phyloP scores from a whole-genome alignment of 2,329 filamentous ascomycete species.

The Talaromyces sp. region DNA sequence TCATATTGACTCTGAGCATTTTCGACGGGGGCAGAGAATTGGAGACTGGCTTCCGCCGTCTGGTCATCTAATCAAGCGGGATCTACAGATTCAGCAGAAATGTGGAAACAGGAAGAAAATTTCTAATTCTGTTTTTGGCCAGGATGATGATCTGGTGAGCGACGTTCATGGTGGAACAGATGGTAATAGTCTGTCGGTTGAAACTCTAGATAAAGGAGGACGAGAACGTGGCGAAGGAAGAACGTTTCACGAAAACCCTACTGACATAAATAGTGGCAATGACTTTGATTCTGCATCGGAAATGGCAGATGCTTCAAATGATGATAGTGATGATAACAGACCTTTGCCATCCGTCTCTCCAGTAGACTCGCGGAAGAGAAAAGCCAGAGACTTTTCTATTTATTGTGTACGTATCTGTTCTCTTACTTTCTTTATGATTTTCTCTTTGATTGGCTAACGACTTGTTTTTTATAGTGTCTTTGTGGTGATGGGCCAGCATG shows the following conservation, averaged over 20 bases:
- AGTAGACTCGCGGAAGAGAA: neutral
- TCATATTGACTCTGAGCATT: constrained; percentile 63
- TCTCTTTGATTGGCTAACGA: neutral
- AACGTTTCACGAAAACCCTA: neutral
- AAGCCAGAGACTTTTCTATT: neutral
- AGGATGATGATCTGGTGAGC: neutral
- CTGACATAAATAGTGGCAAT: neutral
- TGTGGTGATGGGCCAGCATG: neutral
- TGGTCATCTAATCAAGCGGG: constrained; percentile 18
- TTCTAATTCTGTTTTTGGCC: neutral
- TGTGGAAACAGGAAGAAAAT: neutral
- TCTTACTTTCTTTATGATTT: neutral
- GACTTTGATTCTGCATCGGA: neutral
- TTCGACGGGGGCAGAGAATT: constrained; percentile 30
- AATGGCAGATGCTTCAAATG: neutral
- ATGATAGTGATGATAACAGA: neutral
- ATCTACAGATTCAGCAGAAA: constrained; percentile 10
- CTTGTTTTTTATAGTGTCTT: neutral
- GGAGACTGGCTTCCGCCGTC: constrained; percentile 26
- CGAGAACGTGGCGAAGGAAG: neutral
- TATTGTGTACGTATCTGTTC: neutral
- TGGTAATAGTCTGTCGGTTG: neutral
- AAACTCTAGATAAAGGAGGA: neutral
- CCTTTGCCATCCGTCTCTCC: neutral
- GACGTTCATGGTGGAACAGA: constrained; percentile 1